Evolutionary conservation across 805 yeast species (phyloP).

Genomic region (Candida arabinofermentans): DNA sequence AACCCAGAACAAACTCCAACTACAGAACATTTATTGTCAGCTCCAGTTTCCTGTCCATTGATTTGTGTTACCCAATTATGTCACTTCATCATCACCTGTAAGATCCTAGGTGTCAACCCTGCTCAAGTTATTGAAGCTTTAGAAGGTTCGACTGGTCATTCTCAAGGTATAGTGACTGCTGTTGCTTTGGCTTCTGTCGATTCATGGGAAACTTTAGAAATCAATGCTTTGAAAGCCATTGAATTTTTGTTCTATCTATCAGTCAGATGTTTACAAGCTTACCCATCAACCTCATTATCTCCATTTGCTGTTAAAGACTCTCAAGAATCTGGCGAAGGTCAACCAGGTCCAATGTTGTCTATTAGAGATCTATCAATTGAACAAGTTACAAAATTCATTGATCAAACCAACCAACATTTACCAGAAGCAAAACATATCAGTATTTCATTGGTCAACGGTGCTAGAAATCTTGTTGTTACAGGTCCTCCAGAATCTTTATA

Average conservation of each 20-base stretch:
- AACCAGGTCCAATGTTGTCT: constrained; percentile 96
- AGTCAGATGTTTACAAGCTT: constrained; percentile 81
- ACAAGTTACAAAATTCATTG: constrained; percentile 76
- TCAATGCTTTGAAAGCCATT: constrained; percentile 70
- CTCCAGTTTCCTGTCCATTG: constrained; percentile 95
- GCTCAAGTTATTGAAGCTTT: constrained; percentile 75
- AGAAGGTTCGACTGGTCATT: constrained; percentile 81
- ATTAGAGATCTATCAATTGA: constrained; percentile 79
- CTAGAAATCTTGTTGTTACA: constrained; percentile 88
- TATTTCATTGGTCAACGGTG: constrained; percentile 91
- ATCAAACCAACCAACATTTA: constrained; percentile 86
- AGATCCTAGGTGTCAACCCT: constrained; percentile 80
- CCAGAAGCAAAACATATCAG: constrained; percentile 89
- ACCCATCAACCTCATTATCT: constrained; percentile 91
- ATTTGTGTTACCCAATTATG: constrained; percentile 94
- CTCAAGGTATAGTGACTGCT: constrained; percentile 91
- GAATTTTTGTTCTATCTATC: constrained; percentile 90
- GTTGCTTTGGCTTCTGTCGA: constrained; percentile 80
- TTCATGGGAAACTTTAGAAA: constrained; percentile 80
- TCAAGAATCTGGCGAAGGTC: constrained; percentile 90
- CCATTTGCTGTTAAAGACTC: constrained; percentile 92
- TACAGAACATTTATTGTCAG: constrained; percentile 79
- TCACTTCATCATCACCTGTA: constrained; percentile 86
- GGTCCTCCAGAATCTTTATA: constrained; percentile 98
- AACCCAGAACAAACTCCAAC: constrained; percentile 86